Evolutionary conservation across 2,329 filamentous ascomycete species (phyloP).

Genomic region (Chrysosphaeria jannelii): DNA sequence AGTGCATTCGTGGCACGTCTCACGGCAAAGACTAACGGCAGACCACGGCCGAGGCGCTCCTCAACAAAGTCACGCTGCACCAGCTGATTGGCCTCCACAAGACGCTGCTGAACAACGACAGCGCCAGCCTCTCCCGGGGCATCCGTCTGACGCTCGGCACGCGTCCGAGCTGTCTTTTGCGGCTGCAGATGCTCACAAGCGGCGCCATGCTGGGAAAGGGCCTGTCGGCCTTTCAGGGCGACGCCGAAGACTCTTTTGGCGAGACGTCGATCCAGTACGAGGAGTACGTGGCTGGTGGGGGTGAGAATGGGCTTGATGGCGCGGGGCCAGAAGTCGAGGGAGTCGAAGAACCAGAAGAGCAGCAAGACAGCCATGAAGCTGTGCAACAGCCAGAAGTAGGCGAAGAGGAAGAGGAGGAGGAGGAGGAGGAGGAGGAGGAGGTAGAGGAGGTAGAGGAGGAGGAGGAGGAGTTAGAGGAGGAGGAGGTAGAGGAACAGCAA

Average conservation of each 20-base stretch:
- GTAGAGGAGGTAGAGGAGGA: background rate
- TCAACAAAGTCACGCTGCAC: slow-evolving; percentile 5
- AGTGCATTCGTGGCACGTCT: too few species aligned
- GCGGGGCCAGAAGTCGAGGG: too few species aligned
- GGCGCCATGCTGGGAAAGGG: slow-evolving; percentile 5
- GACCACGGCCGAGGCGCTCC: slow-evolving; percentile 5
- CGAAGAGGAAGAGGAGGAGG: background rate
- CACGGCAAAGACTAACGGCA: slow-evolving; percentile 1
- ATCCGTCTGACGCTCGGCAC: slow-evolving; percentile 5
- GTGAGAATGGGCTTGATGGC: too few species aligned
- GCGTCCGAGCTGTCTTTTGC: slow-evolving; percentile 5
- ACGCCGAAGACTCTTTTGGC: too few species aligned
- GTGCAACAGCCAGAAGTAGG: background rate
- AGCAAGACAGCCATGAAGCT: background rate
- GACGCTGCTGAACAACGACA: slow-evolving; percentile 5
- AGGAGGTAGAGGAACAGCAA: background rate
- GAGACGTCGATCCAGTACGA: too few species aligned
- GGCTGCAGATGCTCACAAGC: slow-evolving; percentile 5
- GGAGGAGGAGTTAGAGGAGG: background rate
- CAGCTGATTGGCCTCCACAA: slow-evolving; percentile 5
- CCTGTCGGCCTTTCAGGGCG: slow-evolving; percentile 4
- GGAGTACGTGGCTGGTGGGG: too few species aligned
- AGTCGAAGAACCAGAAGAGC: too few species aligned
- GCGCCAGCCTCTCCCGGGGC: slow-evolving; percentile 1
- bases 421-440: background rate